Conservation (phyloP, 1,284 basidiomycete species). For the Trichosporon inkin region DNA sequence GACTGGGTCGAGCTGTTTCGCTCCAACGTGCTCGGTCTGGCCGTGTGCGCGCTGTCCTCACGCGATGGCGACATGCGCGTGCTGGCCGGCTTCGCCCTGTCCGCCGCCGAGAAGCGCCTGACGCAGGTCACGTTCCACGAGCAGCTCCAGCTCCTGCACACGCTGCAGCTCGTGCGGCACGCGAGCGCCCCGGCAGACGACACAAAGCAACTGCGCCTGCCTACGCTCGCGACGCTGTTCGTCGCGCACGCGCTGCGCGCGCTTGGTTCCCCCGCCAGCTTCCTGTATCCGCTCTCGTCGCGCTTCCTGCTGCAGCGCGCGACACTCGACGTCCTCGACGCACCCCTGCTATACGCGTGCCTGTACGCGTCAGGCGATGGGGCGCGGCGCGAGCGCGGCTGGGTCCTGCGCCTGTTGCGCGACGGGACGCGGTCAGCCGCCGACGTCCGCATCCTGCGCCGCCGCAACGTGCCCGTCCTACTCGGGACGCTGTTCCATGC, state of each 20-base stretch:
- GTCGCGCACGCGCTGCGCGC: constrained; percentile 72
- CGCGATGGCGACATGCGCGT: constrained; percentile 61
- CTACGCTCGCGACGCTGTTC: constrained; percentile 73
- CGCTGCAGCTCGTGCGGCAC: constrained; percentile 69
- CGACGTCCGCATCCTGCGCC: constrained; percentile 76
- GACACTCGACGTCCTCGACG: constrained; percentile 66
- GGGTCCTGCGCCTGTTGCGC: constrained; percentile 79
- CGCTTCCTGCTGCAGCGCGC: constrained; percentile 80
- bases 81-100: constrained; percentile 48
- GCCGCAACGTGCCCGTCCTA: constrained; percentile 82
- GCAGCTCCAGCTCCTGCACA: constrained; percentile 67
- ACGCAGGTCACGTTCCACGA: constrained; percentile 64
- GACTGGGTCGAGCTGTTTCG: constrained; percentile 82
- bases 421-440: constrained; percentile 66
- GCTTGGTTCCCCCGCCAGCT: constrained; percentile 71
- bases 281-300: constrained; percentile 72
- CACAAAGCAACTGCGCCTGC: constrained; percentile 41
- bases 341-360: constrained; percentile 80
- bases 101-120: constrained; percentile 12
- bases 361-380: constrained; percentile 68
- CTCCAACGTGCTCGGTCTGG: constrained; percentile 70
- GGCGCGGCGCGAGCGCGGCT: constrained; percentile 76
- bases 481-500: constrained; percentile 74
- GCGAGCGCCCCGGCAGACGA: constrained; percentile 49
- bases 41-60: constrained; percentile 69